Evolutionary conservation across 2,329 filamentous ascomycete species (phyloP), one percentile per base, ranked within the genome.

Genomic region (Didymella lethalis): DNA sequence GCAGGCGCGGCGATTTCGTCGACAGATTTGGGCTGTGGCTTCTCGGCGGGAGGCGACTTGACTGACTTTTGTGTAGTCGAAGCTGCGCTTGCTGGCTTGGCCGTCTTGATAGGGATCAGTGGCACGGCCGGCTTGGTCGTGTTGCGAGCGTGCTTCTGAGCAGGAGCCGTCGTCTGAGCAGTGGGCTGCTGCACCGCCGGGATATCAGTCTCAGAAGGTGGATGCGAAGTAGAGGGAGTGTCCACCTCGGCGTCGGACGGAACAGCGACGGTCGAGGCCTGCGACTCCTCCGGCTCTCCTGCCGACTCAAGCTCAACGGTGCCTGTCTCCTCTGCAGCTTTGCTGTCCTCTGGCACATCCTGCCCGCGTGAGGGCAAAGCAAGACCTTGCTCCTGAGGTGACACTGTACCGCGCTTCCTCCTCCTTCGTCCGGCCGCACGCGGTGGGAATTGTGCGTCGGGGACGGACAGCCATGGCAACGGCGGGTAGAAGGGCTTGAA

Each of bases 391-490:
- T 78, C 78, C 34, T 75, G 75, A 5, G 76, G 71, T 11, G 70
- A 67, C 26, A 77, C 76, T 23, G 76, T 71, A 46, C 75, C 76
- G 49, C 78, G 72, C 63, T 77, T 72, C 50, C 83, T 80, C 65
- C 81, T 80, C 65, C 80, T 78, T 38, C 72, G 68, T 51, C 78
- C 77, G 14, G 81, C 78, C 48, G 80, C 79, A 68, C 81, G 80
- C 16, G 81, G 74, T 3, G 86, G 86, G 67, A 88, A 88, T 2
- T 81, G 75, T 31, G 75, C 76, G 20, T 84, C 82, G 16, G 83
- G 80, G 28, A 83, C 80, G 12, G 86, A 88, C 32, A 86, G 80
- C 86, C 86, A 88, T 11, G 86, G 86, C 20, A 88, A 75, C 12
- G 80, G 78, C 58, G 84, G 81, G 60, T 80, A 79, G 69, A 81